Conservation (phyloP, 345 rosid species). For the Angophora floribunda region DNA sequence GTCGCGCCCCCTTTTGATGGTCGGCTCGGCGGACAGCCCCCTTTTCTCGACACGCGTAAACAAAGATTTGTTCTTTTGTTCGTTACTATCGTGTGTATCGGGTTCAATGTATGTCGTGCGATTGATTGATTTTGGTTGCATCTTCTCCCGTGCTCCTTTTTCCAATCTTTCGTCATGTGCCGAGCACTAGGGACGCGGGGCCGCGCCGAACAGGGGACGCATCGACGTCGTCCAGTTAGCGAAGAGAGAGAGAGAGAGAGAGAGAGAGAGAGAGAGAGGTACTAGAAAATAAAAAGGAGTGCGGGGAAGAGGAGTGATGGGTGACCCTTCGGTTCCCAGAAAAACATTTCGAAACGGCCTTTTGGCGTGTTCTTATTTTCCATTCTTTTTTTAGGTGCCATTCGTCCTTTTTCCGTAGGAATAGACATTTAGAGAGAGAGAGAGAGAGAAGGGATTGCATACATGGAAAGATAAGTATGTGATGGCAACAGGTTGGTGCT, state of each 20-base stretch:
- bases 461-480: not conserved
- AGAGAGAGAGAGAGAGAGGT: not conserved
- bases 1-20: too few relatives aligned
- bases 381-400: not conserved
- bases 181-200: not conserved
- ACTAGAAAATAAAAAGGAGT: not conserved
- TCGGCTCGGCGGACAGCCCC: too few relatives aligned
- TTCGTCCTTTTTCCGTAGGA: not conserved
- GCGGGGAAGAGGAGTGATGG: not conserved
- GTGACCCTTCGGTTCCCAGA: not conserved
- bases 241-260: not conserved
- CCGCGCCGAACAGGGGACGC: not conserved
- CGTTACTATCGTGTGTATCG: not conserved
- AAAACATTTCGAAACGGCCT: not conserved
- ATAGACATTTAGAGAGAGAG: not conserved
- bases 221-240: not conserved
- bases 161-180: not conserved
- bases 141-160: not conserved
- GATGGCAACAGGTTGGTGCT: not conserved
- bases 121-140: not conserved
- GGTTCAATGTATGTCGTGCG: not conserved
- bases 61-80: not conserved
- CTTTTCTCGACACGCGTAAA: not conserved
- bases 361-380: not conserved
- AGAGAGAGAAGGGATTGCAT: not conserved